phyloP scores from a whole-genome alignment of 164 flowering plant genomes.

The Piper longum region DNA sequence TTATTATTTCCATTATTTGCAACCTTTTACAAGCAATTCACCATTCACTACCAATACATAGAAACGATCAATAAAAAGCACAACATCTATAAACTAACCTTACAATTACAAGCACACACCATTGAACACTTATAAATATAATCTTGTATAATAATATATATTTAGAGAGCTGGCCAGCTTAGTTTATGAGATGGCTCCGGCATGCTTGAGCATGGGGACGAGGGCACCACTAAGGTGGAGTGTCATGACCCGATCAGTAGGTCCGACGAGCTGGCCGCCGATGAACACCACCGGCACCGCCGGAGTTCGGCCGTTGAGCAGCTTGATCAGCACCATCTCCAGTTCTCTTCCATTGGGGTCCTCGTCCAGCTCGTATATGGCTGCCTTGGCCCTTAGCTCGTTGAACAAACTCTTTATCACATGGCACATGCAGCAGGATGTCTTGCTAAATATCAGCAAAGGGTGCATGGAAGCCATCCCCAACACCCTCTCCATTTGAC shows the following conservation, averaged over 20 bases:
- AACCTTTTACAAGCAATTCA: too few species aligned
- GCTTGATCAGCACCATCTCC: constrained; percentile 52
- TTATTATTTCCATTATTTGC: too few species aligned
- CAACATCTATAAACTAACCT: too few species aligned
- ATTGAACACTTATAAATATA: too few species aligned
- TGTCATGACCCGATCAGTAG: constrained; percentile 68
- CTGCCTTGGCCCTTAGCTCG: constrained; percentile 44
- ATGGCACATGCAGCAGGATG: constrained; percentile 69
- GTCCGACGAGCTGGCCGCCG: constrained; percentile 47
- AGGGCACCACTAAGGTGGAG: constrained; percentile 53
- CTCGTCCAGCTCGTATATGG: constrained; percentile 36
- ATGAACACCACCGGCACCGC: constrained; percentile 64
- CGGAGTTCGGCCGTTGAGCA: constrained; percentile 34
- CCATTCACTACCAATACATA: too few species aligned
- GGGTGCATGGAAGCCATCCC: constrained; percentile 40
- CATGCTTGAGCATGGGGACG: constrained; percentile 23
- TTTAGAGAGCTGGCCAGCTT: neutral
- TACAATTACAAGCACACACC: too few species aligned
- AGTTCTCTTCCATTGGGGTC: constrained; percentile 40
- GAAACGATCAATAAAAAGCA: too few species aligned
- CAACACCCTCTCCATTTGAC: constrained; percentile 12
- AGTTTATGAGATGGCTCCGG: constrained; percentile 7
- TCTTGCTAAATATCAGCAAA: constrained; percentile 73
- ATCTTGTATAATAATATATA: neutral
- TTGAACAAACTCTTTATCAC: constrained; percentile 51